These are phyloP conservation scores for Sugiyamaella boreocaroliniensis DNA, from an alignment of 805 yeast genomes.

Conservation along the genomic window DNA sequence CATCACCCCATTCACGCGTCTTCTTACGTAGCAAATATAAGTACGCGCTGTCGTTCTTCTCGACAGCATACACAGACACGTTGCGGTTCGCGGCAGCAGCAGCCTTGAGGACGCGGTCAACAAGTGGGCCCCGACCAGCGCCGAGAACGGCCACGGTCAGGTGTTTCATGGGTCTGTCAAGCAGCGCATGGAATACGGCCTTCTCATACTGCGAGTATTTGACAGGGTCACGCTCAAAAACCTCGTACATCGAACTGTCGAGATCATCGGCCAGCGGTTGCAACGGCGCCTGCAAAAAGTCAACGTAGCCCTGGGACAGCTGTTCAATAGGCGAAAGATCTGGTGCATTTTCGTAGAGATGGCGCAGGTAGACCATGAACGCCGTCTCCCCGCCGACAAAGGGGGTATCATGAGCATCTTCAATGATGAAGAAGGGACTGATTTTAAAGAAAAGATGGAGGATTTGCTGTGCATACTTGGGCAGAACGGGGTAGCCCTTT, in stretches of 20 bases:
- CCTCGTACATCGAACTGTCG: conserved; percentile 52
- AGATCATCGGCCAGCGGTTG: conserved; percentile 62
- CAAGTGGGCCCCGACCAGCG: conserved; percentile 83
- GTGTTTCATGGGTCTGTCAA: conserved; percentile 27
- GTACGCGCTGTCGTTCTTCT: conserved; percentile 61
- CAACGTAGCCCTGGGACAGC: conserved; percentile 36
- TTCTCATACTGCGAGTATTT: conserved; percentile 64
- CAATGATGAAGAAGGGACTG: conserved; percentile 42
- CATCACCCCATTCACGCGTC: conserved; percentile 42
- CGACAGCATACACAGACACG: conserved; percentile 50
- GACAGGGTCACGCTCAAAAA: conserved; percentile 61
- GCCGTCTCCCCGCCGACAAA: conserved; percentile 21
- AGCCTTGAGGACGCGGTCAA: conserved; percentile 46
- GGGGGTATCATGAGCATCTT: conserved; percentile 24
- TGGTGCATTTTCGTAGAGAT: conserved; percentile 21
- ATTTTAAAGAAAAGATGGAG: conserved; percentile 40
- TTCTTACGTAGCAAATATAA: conserved; percentile 45
- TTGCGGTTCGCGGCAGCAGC: conserved; percentile 25
- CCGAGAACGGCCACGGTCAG: conserved; percentile 59
- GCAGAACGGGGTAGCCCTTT: conserved; percentile 57
- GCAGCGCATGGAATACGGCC: conserved; percentile 55
- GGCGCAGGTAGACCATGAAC: conserved; percentile 21
- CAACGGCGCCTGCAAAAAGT: conserved; percentile 52
- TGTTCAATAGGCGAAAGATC: conserved; percentile 29
- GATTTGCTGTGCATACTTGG: conserved; percentile 48